Evolutionary conservation across 495 filamentous ascomycete genomes (phyloP), one percentile per base, ranked within the genome.

Genomic region (Aspergillus leporis): DNA sequence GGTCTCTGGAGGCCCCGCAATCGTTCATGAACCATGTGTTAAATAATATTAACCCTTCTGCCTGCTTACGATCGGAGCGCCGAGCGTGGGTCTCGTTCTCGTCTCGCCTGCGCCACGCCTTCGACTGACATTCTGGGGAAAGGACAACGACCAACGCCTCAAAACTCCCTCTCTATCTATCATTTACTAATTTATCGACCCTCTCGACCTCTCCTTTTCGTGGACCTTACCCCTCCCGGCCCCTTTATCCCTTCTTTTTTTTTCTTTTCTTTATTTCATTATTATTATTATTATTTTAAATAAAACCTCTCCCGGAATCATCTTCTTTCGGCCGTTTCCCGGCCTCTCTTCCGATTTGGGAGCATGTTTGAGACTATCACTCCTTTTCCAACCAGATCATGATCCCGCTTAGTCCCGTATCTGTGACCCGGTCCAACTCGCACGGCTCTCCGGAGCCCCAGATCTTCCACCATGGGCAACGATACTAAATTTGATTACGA

Each of bases 401-500:
- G 77, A 80, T 73, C 68, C 66, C 66, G 64, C 65, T 63, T 68
- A 66, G 61, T 66, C 48, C 67, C 58, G 43, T 61, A 61, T 66
- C 63, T 61, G 64, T 66, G 63, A 61, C 64, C 61, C 56, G 63
- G 40, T 67, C 70, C 58, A 61, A 58, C 61, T 73, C 47, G 57
- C 63, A 68, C 63, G 58, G 70, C 74, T 74, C 69, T 59, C 62
- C 60, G 55, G 70, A 73, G 73, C 69, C 70, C 61, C 58, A 41
- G 52, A 59, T 61, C 55, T 61, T 59, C 58, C 74, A 64, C 67
- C 64, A 85, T 86, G 83, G 72, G 78, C 63, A 78, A 82, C 76
- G 82, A 85, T 59, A 84, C 84, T 64, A 87, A 86, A 72, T 75
- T 77, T 59, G 70, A 83, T 22, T 87, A 88, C 72, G 83, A 87